These are phyloP conservation scores for Wickerhamomyces ciferrii DNA, from an alignment of 805 yeast genomes.

Conservation along the genomic window DNA sequence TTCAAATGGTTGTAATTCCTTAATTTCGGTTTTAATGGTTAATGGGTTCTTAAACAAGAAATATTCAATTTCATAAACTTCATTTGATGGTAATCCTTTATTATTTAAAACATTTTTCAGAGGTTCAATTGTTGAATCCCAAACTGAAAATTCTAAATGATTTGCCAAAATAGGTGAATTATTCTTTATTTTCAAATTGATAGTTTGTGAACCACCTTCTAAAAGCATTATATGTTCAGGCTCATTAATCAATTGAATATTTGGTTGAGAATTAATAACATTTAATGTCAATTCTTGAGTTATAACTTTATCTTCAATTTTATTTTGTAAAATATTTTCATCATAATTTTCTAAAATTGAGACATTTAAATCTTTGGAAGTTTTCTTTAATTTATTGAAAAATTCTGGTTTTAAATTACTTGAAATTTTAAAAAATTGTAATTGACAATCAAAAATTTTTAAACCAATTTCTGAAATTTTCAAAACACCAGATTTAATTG, in stretches of 20 bases:
- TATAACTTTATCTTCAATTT: conserved; percentile 12
- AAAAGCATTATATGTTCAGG: conserved; percentile 61
- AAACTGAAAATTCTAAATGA: conserved; percentile 52
- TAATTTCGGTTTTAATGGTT: conserved; percentile 27
- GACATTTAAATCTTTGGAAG: background rate
- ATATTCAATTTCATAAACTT: conserved; percentile 72
- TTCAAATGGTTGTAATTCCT: conserved; percentile 25
- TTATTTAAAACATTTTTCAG: conserved; percentile 49
- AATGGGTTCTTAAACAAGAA: conserved; percentile 56
- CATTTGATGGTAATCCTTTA: conserved; percentile 47
- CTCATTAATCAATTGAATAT: conserved; percentile 43
- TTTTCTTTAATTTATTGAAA: conserved; percentile 23
- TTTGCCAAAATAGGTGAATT: conserved; percentile 52
- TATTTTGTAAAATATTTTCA: conserved; percentile 11
- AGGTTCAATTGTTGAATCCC: conserved; percentile 71
- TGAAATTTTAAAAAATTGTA: conserved; percentile 38
- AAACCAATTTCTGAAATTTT: conserved; percentile 47
- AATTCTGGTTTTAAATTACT: conserved; percentile 23
- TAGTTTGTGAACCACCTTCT: conserved; percentile 64
- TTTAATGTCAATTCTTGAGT: conserved; percentile 24
- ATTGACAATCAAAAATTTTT: conserved; percentile 43
- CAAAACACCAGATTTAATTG: conserved; percentile 43
- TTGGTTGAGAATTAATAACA: conserved; percentile 53
- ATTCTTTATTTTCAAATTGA: conserved; percentile 51
- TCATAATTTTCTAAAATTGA: conserved; percentile 6